Conservation (phyloP, 129 eudicot species). For the Oenanthe sinensis region DNA sequence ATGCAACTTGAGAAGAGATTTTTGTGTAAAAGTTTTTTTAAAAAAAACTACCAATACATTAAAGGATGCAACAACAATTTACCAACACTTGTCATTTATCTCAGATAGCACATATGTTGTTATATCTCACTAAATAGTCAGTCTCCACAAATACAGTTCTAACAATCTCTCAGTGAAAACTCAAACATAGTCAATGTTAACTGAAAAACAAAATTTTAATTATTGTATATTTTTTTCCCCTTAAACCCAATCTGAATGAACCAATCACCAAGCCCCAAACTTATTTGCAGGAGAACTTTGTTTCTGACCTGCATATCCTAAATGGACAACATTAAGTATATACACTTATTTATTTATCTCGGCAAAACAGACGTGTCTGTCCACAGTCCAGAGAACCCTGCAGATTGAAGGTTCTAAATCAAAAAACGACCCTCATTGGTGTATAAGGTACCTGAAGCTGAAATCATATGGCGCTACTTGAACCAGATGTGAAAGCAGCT, state of each 20-base stretch:
- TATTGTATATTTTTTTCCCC: not conserved
- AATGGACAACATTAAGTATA: constrained; percentile 13
- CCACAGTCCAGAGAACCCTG: not conserved
- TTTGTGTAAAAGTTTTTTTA: not conserved
- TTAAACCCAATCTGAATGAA: not conserved
- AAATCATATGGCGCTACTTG: constrained; percentile 59
- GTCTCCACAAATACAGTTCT: not conserved
- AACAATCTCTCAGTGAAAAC: not conserved
- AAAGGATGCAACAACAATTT: not conserved
- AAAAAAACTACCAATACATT: not conserved
- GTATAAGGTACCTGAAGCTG: constrained; percentile 76
- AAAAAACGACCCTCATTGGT: constrained; percentile 18
- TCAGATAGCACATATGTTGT: not conserved
- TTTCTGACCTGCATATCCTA: not conserved
- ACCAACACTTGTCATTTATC: not conserved
- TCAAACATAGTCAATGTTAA: not conserved
- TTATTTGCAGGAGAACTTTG: not conserved
- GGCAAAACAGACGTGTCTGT: constrained; percentile 1
- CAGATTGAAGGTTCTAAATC: not conserved
- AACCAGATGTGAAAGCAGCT: constrained; percentile 36
- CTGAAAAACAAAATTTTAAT: not conserved
- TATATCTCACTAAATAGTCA: not conserved
- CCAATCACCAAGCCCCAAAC: constrained; percentile 5
- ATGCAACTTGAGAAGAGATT: not conserved
- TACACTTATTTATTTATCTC: constrained; percentile 7